Base-by-base conservation (phyloP, 441 rosid species). In the Brassica hybrid region DNA sequence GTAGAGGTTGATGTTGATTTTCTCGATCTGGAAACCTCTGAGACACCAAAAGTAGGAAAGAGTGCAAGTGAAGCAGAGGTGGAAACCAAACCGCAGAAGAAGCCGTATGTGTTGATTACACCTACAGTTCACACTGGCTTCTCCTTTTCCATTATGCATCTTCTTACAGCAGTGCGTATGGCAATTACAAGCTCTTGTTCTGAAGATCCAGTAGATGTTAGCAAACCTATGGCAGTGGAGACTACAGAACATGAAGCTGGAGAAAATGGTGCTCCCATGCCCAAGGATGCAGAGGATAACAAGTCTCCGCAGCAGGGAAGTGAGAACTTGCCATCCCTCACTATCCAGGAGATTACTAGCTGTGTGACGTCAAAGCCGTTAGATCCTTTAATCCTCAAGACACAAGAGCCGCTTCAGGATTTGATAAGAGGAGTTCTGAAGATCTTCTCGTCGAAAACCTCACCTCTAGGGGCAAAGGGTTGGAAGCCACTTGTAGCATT, bases 391-490 rank as follows among this genome's bases (percentile, higher is more conserved):
- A 88, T 96, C 81, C 94, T 94, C 48, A 94, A 94, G 87, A 88
- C 96, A 17, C 98, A 90, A 82, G 99, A 94, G 83, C 98, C 97
- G 9, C 97, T 96, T 75, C 94, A 92, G 76, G 99, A 96, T 87
- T 86, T 96, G 83, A 84, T 96, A 48, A 88, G 97, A 86, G 99
- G 99, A 78, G 97, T 89, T 76, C 87, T 96, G 74, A 94, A 87
- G 85, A 92, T 91, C 80, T 89, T 89, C 81, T 88, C 94, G 48
- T 94, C 99, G 0, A 94, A 86, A 84, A 88, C 99, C 58, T 98
- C 98, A n/a, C 97, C 99, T 77, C 83, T 94, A 71, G 99, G 99
- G 69, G 97, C 94, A 63, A 96, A 96, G 80, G 95, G 95, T 73
- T 96, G 99, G 99, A 96, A 91, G 85, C 84, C 89, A 4, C 98